A percentile compares a stretch with the other conserved stretches of the same genome.
These are phyloP conservation scores for Stereocaulon alpinum DNA, from an alignment of 495 filamentous ascomycete genomes.

Conservation along the genomic window DNA sequence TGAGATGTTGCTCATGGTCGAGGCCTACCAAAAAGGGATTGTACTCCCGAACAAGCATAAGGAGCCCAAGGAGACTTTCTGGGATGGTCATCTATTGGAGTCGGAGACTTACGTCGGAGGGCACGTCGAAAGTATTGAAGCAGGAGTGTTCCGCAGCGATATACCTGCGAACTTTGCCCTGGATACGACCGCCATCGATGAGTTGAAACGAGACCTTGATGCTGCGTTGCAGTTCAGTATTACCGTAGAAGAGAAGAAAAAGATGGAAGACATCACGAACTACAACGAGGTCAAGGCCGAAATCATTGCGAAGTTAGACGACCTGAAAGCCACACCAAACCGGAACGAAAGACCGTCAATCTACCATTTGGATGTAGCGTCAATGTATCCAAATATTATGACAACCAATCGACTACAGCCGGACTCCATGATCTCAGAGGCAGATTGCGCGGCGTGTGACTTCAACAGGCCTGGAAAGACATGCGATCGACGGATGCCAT, in stretches of 20 bases:
- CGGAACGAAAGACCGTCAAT: constrained; percentile 80
- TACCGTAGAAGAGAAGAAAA: constrained; percentile 88
- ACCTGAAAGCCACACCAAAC: constrained; percentile 71
- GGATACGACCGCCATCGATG: constrained; percentile 77
- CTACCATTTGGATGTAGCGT: constrained; percentile 96
- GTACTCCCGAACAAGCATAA: constrained; percentile 95
- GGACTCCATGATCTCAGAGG: constrained; percentile 95
- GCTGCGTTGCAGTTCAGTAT: constrained; percentile 87
- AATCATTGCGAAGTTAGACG: constrained; percentile 60
- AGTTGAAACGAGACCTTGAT: constrained; percentile 79
- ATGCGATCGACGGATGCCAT: constrained; percentile 88
- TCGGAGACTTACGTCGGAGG: constrained; percentile 97
- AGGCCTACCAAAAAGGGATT: constrained; percentile 87
- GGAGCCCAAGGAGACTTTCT: constrained; percentile 82
- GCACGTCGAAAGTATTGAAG: constrained; percentile 98
- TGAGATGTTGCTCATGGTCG: constrained; percentile 98
- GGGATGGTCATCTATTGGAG: constrained; percentile 90
- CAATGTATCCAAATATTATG: constrained; percentile 99
- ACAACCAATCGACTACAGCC: constrained; percentile 96
- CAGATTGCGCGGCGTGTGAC: constrained; percentile 92
- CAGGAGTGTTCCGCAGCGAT: constrained; percentile 91
- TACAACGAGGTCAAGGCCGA: constrained; percentile 86
- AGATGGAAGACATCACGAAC: constrained; percentile 78
- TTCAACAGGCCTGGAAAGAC: constrained; percentile 98
- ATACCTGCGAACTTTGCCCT: constrained; percentile 88